phyloP scores from a whole-genome alignment of 768 basidiomycete species.

The Nidularia sp. region DNA sequence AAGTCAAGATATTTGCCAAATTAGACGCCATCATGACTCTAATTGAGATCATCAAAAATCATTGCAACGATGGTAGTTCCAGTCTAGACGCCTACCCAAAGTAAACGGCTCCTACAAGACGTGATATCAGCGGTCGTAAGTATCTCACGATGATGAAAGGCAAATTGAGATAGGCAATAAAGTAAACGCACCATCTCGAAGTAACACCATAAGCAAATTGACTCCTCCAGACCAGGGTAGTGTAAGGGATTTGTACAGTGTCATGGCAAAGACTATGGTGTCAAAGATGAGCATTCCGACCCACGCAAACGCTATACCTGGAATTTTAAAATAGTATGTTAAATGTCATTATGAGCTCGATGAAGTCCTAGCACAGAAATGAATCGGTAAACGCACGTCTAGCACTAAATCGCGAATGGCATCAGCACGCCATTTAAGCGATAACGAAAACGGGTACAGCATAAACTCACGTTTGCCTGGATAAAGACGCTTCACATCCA shows the following conservation, averaged over 20 bases:
- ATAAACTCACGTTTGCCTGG: constrained; percentile 15
- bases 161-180: not conserved
- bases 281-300: constrained; percentile 36
- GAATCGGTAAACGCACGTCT: too few relatives aligned
- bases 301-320: constrained; percentile 21
- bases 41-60: not conserved
- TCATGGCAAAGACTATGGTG: constrained; percentile 32
- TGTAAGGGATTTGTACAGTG: constrained; percentile 31
- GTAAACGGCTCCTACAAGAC: constrained; percentile 28
- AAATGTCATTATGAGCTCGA: too few relatives aligned
- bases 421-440: too few relatives aligned
- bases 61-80: not conserved
- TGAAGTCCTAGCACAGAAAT: too few relatives aligned
- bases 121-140: not conserved
- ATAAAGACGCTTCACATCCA: constrained; percentile 18
- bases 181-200: constrained; percentile 35
- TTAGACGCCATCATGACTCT: constrained; percentile 33
- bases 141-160: not conserved
- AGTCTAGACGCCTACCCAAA: constrained; percentile 22
- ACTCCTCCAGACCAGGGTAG: constrained; percentile 14
- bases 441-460: too few relatives aligned
- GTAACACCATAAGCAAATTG: constrained; percentile 24
- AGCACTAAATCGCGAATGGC: too few relatives aligned
- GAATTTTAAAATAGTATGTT: not conserved
- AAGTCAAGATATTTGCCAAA: constrained; percentile 31